Evolutionary conservation across 2,329 filamentous ascomycete species (phyloP), one percentile per base, ranked within the genome.

Genomic region (Amauroascus niger): DNA sequence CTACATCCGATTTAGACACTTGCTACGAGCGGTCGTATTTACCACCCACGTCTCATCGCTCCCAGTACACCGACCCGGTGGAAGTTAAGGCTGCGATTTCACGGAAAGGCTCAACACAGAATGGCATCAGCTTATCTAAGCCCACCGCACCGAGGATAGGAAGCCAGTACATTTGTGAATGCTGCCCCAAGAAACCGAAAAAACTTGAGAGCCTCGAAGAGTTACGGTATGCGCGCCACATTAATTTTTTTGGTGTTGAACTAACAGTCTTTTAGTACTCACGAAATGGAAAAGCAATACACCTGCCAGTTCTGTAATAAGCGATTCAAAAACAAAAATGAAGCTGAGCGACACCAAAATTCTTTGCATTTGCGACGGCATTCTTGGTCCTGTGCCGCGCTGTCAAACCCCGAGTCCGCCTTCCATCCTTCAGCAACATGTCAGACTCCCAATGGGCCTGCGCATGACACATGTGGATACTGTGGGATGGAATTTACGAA

Each of bases 251-350:
- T 16, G 6, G 1, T 16, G 13, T 11, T 2, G 16, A 32, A 40
- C 43, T 28, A 33, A 18, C 35, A 6, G 14, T 46, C 16, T 22
- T 24, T 4, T 37, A 57, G 49, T 28, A 50, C 56, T 43, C 91
- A 97, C 68, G 88, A 93, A 70, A 83, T 88, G 65, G 93, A 97
- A 70, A 97, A 97, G 70, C 91, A 97, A 70, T 97, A 96, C 69
- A 87, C 87, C 58, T 97, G 91, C 69, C 79, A 82, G 26, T 97
- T 88, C 67, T 97, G 91, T 69, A 86, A 86, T 40, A 96, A 96
- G 67, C 83, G 91, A 9, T 97, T 97, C 76, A 97, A 97, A 72
- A 97, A 97, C 74, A 97, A 97, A 73, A 97, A 97, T 64, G 93
- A 97, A 72, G 90, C 90, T 1, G 91, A 97, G 69, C 82, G 93